Base-by-base conservation (phyloP, 305 asterid species). In the Rubia peregrina region DNA sequence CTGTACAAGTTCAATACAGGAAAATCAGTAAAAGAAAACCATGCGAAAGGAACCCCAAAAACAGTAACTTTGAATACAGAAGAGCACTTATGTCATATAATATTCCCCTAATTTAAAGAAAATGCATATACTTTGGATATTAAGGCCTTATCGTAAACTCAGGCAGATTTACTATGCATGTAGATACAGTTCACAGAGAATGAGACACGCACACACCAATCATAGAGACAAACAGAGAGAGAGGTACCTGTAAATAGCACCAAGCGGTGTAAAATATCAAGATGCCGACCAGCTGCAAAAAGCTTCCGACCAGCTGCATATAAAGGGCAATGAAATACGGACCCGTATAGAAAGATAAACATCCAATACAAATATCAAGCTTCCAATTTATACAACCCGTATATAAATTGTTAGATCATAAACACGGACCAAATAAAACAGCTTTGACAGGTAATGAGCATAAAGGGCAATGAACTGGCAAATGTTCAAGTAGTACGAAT, bases 1-100 rank as follows among this genome's bases (percentile, higher is more conserved):
- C 96, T 90, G 65, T 70, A 70, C 55, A 72, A 65, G 75, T 61
- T 57, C 41, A 74, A 55, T 51, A 65, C 24, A 12, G 51, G 49
- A 19, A 65, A 40, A 67, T 60, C 40, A 49, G 40, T 12, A 46
- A 49, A 11, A 56, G 68, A 24, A 30, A 46, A 19, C 53, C 4
- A 22, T 5, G 42, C 30, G 5, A 30, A 24, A 38, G 38, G 8
- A 61, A 17, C 38, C 12, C 48, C 13, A 40, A 9, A 68, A 7
- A 19, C 69, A 22, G 33, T 30, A 7, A 17, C 30, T 63, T 22
- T 49, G 16, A 38, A 61, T 2, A 24, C 36, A 22, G 9, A 14
- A 51, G 22, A n/a, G 24, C 24, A 14, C 19, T 51, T 53, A 53
- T 53, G 24, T 53, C 59, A 53, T 17, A 17, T 30, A 24, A 24